Percentiles rank a stretch among this genome's conserved stretches.
phyloP scores from a whole-genome alignment of 805 yeast species.

The Yarrowia divulgata region DNA sequence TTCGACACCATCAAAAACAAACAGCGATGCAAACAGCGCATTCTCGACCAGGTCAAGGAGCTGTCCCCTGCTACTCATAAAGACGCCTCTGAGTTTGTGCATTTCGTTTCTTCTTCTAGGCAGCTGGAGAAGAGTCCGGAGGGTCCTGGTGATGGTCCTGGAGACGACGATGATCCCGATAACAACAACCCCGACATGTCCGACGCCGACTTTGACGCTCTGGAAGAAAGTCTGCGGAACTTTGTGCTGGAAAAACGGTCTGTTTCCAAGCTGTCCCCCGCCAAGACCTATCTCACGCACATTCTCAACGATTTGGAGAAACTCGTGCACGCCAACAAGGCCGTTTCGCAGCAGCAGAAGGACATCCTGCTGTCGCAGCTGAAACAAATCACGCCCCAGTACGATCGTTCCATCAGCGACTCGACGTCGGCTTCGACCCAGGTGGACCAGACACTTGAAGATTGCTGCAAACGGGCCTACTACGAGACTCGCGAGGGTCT shows the following conservation, averaged over 20 bases:
- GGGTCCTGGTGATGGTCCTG: constrained; percentile 52
- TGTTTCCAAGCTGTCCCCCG: constrained; percentile 87
- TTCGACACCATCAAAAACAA: constrained; percentile 87
- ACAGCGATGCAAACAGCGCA: constrained; percentile 74
- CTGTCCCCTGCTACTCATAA: constrained; percentile 92
- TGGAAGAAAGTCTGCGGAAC: constrained; percentile 83
- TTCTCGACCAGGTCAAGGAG: constrained; percentile 82
- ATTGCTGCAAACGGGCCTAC: constrained; percentile 63
- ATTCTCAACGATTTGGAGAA: constrained; percentile 68
- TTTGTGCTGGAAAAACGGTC: constrained; percentile 91
- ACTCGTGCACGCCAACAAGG: constrained; percentile 68
- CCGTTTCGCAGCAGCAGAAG: constrained; percentile 60
- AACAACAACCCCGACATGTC: constrained; percentile 48
- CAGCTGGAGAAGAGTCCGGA: constrained; percentile 53
- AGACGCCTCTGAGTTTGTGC: constrained; percentile 88
- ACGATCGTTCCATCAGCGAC: constrained; percentile 59
- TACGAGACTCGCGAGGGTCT: constrained; percentile 65
- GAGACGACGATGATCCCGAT: constrained; percentile 51
- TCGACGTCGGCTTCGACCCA: constrained; percentile 64
- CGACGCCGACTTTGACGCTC: constrained; percentile 65
- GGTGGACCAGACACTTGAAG: constrained; percentile 70
- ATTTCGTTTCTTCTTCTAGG: constrained; percentile 78
- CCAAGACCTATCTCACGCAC: constrained; percentile 82
- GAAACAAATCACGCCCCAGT: constrained; percentile 66
- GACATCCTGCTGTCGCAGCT: constrained; percentile 59